Percentiles rank a stretch among this genome's conserved stretches.
Conservation (phyloP, 768 basidiomycete genomes). For the Boletus rubescentipes region DNA sequence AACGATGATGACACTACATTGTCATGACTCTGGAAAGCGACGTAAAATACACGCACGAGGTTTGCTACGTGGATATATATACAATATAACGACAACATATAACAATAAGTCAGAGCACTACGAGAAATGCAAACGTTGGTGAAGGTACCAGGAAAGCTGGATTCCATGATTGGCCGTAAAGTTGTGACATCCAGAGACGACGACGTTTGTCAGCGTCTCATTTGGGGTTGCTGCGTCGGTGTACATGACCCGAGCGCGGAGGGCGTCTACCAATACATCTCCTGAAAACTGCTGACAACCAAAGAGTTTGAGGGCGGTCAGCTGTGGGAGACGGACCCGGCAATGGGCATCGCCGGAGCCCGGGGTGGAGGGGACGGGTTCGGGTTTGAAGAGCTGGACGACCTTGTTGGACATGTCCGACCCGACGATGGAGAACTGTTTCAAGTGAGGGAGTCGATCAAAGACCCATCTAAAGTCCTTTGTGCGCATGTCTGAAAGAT, state of each 20-base stretch:
- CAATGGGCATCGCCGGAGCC: conserved; percentile 16
- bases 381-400: conserved; percentile 55
- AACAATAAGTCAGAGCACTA: conserved; percentile 15
- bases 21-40: background rate
- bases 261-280: conserved; percentile 50
- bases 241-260: conserved; percentile 47
- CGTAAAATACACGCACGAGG: background rate
- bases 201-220: conserved; percentile 26
- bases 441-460: conserved; percentile 49
- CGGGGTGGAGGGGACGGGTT: conserved; percentile 2
- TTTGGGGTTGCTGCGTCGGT: conserved; percentile 34
- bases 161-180: conserved; percentile 21
- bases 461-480: conserved; percentile 77
- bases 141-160: conserved; percentile 28
- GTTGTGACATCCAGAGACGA: conserved; percentile 25
- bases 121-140: conserved; percentile 26
- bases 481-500: conserved; percentile 80
- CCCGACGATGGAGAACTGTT: conserved; percentile 71
- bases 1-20: background rate
- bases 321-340: conserved; percentile 52
- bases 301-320: conserved; percentile 51
- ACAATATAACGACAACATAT: conserved; percentile 1
- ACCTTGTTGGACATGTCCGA: conserved; percentile 82
- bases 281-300: conserved; percentile 68
- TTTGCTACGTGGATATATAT: background rate